phyloP scores from a whole-genome alignment of 305 asterid genomes.

The Stenogyne calaminthoides region DNA sequence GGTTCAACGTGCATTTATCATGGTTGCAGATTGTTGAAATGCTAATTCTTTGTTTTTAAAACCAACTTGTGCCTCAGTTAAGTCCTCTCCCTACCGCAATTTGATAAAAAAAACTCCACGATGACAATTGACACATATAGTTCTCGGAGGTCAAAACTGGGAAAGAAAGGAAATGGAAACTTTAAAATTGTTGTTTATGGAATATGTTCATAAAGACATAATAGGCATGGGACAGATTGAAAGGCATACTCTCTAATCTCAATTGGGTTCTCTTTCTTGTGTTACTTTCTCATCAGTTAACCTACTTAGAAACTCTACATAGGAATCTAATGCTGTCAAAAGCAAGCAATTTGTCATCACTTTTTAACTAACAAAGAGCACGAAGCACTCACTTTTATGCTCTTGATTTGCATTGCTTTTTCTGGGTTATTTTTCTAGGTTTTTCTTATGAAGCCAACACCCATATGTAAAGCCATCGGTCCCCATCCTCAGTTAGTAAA shows the following conservation, averaged over 20 bases:
- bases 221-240: constrained; percentile 5
- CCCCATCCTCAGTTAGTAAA: too few species aligned
- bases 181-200: neutral
- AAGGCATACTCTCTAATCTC: neutral
- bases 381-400: neutral
- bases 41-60: neutral
- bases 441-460: neutral
- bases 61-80: neutral
- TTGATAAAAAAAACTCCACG: neutral
- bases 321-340: neutral
- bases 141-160: constrained; percentile 5
- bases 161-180: neutral
- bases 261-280: constrained; percentile 15
- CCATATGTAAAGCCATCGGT: too few species aligned
- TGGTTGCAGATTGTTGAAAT: constrained; percentile 16
- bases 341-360: neutral
- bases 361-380: neutral
- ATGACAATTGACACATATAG: constrained; percentile 1
- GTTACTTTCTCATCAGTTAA: constrained; percentile 16
- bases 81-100: constrained; percentile 10
- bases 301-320: neutral
- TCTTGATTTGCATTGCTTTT: neutral
- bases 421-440: neutral
- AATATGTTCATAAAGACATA: constrained; percentile 2
- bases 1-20: constrained; percentile 26